Evolutionary conservation across 1,139 yeast genomes (phyloP).

Genomic region (Ogataea hybrid): DNA sequence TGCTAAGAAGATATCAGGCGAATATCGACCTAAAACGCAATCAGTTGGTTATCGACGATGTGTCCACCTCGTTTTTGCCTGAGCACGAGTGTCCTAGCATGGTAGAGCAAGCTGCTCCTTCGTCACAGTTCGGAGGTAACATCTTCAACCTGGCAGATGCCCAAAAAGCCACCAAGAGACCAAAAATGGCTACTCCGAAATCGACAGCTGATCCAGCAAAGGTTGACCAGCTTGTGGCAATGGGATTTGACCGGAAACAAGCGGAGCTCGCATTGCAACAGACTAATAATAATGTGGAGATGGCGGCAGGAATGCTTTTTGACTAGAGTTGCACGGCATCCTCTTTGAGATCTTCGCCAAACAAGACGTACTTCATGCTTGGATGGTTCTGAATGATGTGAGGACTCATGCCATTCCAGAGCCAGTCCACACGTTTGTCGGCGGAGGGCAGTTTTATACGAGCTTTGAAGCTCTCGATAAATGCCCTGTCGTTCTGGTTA

Average conservation of each 20-base stretch:
- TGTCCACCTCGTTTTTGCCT: slow-evolving; percentile 66
- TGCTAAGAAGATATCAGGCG: slow-evolving; percentile 89
- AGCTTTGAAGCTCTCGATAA: slow-evolving; percentile 77
- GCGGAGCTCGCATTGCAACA: slow-evolving; percentile 63
- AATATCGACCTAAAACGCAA: slow-evolving; percentile 69
- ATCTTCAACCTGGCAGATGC: slow-evolving; percentile 31
- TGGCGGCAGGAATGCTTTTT: slow-evolving; percentile 80
- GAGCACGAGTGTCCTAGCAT: slow-evolving; percentile 67
- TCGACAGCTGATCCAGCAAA: slow-evolving; percentile 35
- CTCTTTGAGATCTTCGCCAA: slow-evolving; percentile 17
- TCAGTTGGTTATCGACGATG: slow-evolving; percentile 68
- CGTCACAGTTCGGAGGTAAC: slow-evolving; percentile 37
- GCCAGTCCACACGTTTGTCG: slow-evolving; percentile 57
- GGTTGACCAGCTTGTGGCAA: slow-evolving; percentile 52
- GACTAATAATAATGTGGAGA: slow-evolving; percentile 74
- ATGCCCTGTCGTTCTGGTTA: slow-evolving; percentile 77
- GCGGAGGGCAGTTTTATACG: slow-evolving; percentile 50
- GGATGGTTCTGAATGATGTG: slow-evolving; percentile 42
- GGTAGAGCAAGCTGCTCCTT: slow-evolving; percentile 9
- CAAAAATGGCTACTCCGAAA: slow-evolving; percentile 19
- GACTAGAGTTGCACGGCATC: slow-evolving; percentile 26
- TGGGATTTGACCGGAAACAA: slow-evolving; percentile 70
- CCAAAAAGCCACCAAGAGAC: slow-evolving; percentile 19
- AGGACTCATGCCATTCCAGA: slow-evolving; percentile 69
- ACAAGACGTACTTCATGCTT: slow-evolving; percentile 26